Percentiles rank a stretch among this genome's conserved stretches.
phyloP scores from a whole-genome alignment of 1,284 basidiomycete genomes.

The Phaffia rhodozyma region DNA sequence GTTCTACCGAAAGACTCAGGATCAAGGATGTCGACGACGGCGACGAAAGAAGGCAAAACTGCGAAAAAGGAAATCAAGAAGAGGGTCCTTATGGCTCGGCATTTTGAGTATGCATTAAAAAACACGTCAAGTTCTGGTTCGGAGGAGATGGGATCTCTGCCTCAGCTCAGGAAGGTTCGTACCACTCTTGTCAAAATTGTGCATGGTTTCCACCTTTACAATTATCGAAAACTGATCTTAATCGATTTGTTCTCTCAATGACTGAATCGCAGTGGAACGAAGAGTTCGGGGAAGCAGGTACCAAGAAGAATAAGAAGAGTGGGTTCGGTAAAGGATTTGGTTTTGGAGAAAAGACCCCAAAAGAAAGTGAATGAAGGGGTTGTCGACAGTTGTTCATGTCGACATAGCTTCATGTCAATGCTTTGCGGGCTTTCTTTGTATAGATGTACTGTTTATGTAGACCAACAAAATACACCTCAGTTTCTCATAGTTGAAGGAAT shows the following conservation, averaged over 20 bases:
- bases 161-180: conserved; percentile 55
- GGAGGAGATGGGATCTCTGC: conserved; percentile 62
- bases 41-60: not conserved
- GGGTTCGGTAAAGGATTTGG: conserved; percentile 39
- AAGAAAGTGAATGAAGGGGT: too few relatives aligned
- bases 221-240: not conserved
- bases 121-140: conserved; percentile 79
- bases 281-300: conserved; percentile 62
- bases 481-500: too few relatives aligned
- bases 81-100: conserved; percentile 46
- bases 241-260: not conserved
- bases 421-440: too few relatives aligned
- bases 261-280: conserved; percentile 58
- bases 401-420: too few relatives aligned
- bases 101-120: conserved; percentile 67
- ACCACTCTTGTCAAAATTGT: not conserved
- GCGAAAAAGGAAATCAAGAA: conserved; percentile 19
- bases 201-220: too few relatives aligned
- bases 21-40: not conserved
- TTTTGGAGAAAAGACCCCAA: conserved; percentile 26
- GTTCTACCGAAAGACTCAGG: too few relatives aligned
- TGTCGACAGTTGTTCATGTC: too few relatives aligned
- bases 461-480: too few relatives aligned
- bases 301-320: conserved; percentile 30
- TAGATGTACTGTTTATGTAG: too few relatives aligned